Conservation (phyloP, 1,284 basidiomycete species). For the Vanrija humicola region DNA sequence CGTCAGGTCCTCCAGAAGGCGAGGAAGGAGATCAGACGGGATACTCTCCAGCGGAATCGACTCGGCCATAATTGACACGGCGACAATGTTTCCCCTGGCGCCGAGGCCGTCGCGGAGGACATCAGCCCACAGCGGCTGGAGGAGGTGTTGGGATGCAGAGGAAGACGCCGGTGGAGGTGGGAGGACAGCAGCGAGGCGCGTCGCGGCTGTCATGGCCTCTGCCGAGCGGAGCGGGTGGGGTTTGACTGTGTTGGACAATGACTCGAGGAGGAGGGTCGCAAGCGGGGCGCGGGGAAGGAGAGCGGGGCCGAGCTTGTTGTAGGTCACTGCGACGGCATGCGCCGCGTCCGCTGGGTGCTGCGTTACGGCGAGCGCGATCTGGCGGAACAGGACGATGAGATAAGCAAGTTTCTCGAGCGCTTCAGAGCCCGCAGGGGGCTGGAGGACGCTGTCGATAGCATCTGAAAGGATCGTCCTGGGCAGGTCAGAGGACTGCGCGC, state of each 20-base stretch:
- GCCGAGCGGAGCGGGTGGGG: slow-evolving; percentile 23
- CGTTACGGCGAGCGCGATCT: slow-evolving; percentile 8
- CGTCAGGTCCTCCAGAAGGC: slow-evolving; percentile 24
- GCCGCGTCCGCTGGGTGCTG: neutral
- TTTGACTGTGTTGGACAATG: slow-evolving; percentile 25
- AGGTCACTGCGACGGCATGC: slow-evolving; percentile 12
- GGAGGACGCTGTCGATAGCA: slow-evolving; percentile 7
- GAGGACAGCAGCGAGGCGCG: slow-evolving; percentile 10
- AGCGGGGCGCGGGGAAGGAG: slow-evolving; percentile 21
- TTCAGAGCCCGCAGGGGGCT: slow-evolving; percentile 6
- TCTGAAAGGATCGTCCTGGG: slow-evolving; percentile 1
- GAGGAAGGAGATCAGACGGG: slow-evolving; percentile 15
- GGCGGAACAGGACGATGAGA: slow-evolving; percentile 26
- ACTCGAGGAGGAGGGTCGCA: slow-evolving; percentile 13
- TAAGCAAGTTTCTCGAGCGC: slow-evolving; percentile 26
- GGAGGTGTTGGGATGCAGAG: slow-evolving; percentile 11
- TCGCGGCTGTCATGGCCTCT: slow-evolving; percentile 24
- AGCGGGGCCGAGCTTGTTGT: slow-evolving; percentile 15
- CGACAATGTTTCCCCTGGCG: slow-evolving; percentile 17
- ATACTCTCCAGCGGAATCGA: slow-evolving; percentile 17
- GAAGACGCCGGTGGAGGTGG: slow-evolving; percentile 4
- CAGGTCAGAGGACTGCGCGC: neutral
- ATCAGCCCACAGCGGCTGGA: slow-evolving; percentile 28
- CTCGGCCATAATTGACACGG: slow-evolving; percentile 22
- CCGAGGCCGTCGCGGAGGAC: slow-evolving; percentile 11